Conservation (phyloP, 2,329 filamentous ascomycete species). For the Herpotrichia juniperi region DNA sequence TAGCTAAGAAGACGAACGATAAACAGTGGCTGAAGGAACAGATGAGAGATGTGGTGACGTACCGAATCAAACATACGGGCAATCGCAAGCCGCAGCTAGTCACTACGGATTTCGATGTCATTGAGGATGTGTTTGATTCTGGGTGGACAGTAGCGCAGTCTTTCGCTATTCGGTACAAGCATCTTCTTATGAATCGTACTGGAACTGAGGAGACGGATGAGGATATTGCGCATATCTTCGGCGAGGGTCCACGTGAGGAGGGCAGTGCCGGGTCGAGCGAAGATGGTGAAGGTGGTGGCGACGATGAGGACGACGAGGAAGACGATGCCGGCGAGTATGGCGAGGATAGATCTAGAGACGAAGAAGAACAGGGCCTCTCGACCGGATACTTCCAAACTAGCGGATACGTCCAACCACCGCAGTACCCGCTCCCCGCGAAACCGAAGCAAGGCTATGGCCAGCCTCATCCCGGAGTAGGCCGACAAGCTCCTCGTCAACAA, state of each 20-base stretch:
- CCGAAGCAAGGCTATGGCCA: background rate
- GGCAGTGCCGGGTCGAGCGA: no score
- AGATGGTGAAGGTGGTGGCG: slow-evolving; percentile 10
- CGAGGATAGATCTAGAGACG: background rate
- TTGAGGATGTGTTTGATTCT: slow-evolving; percentile 37
- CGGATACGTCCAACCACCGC: slow-evolving; percentile 14
- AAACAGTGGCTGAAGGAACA: slow-evolving; percentile 28
- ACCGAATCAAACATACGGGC: slow-evolving; percentile 37
- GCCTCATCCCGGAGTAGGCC: background rate
- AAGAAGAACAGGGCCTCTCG: background rate
- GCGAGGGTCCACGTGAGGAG: slow-evolving; percentile 1
- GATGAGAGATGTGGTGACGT: slow-evolving; percentile 33
- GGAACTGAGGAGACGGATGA: slow-evolving; percentile 22
- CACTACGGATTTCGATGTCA: slow-evolving; percentile 39
- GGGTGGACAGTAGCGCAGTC: slow-evolving; percentile 27
- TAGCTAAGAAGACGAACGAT: slow-evolving; percentile 29
- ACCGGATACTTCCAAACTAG: slow-evolving; percentile 8
- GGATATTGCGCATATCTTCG: slow-evolving; percentile 29
- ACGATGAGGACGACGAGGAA: slow-evolving; percentile 5
- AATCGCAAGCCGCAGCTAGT: slow-evolving; percentile 41
- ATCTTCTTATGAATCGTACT: slow-evolving; percentile 28
- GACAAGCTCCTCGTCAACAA: slow-evolving; percentile 6
- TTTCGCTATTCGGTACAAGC: slow-evolving; percentile 39
- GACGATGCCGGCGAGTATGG: slow-evolving; percentile 9
- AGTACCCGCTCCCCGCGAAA: background rate